phyloP scores from a whole-genome alignment of 2,329 filamentous ascomycete species.

The Rhynchosporium secalis region DNA sequence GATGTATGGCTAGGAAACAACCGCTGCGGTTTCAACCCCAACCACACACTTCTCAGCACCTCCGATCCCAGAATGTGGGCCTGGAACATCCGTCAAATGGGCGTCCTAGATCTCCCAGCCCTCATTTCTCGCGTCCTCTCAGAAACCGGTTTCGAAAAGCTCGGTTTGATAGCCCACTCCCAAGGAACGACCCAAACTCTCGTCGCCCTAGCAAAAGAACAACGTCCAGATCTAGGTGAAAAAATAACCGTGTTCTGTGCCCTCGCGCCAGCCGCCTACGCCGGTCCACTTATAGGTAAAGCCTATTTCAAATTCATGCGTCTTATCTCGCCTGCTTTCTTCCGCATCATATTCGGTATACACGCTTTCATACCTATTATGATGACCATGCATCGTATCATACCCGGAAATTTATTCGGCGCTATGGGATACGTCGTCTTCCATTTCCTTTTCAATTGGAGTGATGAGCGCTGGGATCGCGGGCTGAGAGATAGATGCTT shows the following conservation, averaged over 20 bases:
- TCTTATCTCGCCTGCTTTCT: conserved; percentile 72
- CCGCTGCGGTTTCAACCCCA: conserved; percentile 79
- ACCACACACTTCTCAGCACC: conserved; percentile 69
- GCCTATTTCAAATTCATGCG: conserved; percentile 93
- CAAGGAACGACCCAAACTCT: conserved; percentile 90
- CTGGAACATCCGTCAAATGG: conserved; percentile 96
- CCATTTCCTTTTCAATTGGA: conserved; percentile 86
- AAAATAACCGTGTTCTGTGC: conserved; percentile 89
- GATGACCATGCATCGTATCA: conserved; percentile 40
- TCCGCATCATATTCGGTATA: conserved; percentile 83
- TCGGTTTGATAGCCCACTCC: conserved; percentile 82
- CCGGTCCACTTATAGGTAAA: conserved; percentile 80
- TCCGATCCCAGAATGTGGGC: conserved; percentile 90
- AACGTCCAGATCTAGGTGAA: conserved; percentile 79
- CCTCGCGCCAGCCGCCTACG: conserved; percentile 86
- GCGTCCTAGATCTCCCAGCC: conserved; percentile 81
- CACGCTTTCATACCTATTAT: conserved; percentile 93
- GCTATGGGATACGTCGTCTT: conserved; percentile 87
- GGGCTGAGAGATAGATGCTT: conserved; percentile 80
- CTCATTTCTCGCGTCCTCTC: conserved; percentile 75
- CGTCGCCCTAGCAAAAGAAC: conserved; percentile 85
- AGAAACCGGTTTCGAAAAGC: conserved; percentile 80
- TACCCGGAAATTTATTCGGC: conserved; percentile 71
- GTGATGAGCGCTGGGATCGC: conserved; percentile 80
- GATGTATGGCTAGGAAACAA: conserved; percentile 98